Conservation (phyloP, 2,329 filamentous ascomycete genomes). For the Neobulgaria alba region DNA sequence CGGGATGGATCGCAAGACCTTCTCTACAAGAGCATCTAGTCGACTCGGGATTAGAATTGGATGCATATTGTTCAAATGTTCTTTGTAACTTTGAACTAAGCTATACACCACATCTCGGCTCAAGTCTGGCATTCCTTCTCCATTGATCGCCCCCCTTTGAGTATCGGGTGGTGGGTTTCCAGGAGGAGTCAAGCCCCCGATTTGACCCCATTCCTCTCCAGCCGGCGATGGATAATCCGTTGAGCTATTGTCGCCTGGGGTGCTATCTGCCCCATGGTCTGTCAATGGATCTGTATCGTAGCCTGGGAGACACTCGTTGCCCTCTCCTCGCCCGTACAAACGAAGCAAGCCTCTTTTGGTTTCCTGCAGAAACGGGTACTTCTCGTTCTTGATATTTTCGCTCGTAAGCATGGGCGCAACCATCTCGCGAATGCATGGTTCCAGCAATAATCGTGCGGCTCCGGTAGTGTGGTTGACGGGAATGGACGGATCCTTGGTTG, state of each 20-base stretch:
- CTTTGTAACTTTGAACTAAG: conserved; percentile 49
- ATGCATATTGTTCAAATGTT: conserved; percentile 57
- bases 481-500: conserved; percentile 58
- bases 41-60: conserved; percentile 49
- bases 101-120: conserved; percentile 39
- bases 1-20: conserved; percentile 25
- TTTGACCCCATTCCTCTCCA: conserved; percentile 48
- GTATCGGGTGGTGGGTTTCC: conserved; percentile 13
- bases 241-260: conserved; percentile 37
- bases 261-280: conserved; percentile 35
- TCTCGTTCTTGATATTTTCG: conserved; percentile 46
- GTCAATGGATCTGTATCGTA: conserved; percentile 26
- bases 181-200: conserved; percentile 35
- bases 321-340: conserved; percentile 73
- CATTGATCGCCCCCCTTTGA: conserved; percentile 21
- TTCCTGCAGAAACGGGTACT: conserved; percentile 72
- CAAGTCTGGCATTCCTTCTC: conserved; percentile 47
- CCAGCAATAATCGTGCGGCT: conserved; percentile 72
- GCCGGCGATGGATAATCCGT: conserved; percentile 47
- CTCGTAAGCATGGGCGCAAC: conserved; percentile 36
- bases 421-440: conserved; percentile 59
- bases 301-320: conserved; percentile 47
- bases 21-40: conserved; percentile 34
- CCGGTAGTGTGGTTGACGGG: conserved; percentile 82
- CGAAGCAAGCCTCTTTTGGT: conserved; percentile 65